Evolutionary conservation across 139 green algal species (phyloP).

Genomic region (Chlorella ohadii): DNA sequence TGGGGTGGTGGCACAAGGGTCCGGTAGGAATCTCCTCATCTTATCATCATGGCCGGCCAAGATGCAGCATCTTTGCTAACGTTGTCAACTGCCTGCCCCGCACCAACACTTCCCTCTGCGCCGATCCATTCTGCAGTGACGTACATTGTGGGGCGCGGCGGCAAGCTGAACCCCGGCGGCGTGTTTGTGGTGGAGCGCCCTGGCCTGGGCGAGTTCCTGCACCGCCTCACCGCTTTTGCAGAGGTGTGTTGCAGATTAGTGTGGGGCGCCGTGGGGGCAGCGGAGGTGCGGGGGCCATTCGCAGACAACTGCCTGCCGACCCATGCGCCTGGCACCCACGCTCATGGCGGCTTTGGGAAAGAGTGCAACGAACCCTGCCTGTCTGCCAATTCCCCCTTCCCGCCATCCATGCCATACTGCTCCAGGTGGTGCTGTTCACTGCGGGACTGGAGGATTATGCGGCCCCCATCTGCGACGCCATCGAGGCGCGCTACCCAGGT

Average conservation of each 20-base stretch:
- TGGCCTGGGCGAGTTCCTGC: slow-evolving; percentile 80
- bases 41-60: too few relatives aligned
- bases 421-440: slow-evolving; percentile 89
- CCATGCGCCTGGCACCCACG: neutral
- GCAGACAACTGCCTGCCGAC: too few relatives aligned
- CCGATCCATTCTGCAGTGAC: slow-evolving; percentile 23
- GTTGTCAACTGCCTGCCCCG: too few relatives aligned
- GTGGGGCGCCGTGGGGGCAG: too few relatives aligned
- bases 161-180: slow-evolving; percentile 77
- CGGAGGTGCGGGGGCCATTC: too few relatives aligned
- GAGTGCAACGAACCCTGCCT: neutral
- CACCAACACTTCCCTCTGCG: neutral
- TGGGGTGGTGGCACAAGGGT: too few relatives aligned
- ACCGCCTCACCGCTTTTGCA: slow-evolving; percentile 46
- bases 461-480: slow-evolving; percentile 76
- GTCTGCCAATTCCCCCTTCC: neutral
- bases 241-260: too few relatives aligned
- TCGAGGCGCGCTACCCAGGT: slow-evolving; percentile 59
- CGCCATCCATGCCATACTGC: neutral
- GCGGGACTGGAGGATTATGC: slow-evolving; percentile 92
- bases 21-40: too few relatives aligned
- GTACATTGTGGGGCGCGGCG: slow-evolving; percentile 77
- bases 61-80: too few relatives aligned
- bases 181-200: slow-evolving; percentile 91
- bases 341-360: neutral